These are phyloP conservation scores for Aureobasidium sp. DNA, from an alignment of 2,329 filamentous ascomycete genomes.

Conservation along the genomic window DNA sequence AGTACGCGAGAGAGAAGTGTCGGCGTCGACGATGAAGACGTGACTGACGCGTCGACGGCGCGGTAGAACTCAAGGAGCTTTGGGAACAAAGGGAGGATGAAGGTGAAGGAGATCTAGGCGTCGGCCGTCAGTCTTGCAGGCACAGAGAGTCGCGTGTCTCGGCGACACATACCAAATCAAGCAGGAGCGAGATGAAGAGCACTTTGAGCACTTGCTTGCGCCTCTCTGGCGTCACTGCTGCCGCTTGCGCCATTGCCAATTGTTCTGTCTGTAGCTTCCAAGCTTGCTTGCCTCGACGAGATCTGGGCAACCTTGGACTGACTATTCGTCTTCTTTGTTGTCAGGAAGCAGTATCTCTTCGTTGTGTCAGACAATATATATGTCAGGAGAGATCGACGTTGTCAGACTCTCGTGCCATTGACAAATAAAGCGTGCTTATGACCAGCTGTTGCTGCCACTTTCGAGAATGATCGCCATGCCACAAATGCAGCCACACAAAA, in stretches of 20 bases:
- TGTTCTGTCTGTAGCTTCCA: no score
- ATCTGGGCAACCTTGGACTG: no score
- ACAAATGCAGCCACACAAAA: conserved; percentile 9
- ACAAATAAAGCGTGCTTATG: conserved; percentile 11
- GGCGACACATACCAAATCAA: conserved; percentile 59
- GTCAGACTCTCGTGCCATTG: conserved; percentile 2
- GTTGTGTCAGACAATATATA: not conserved
- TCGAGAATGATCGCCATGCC: conserved; percentile 9
- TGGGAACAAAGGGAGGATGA: conserved; percentile 93
- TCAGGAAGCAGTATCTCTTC: not conserved
- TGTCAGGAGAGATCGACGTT: not conserved
- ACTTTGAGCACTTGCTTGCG: conserved; percentile 80
- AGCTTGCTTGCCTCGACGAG: no score
- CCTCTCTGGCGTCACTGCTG: conserved; percentile 20
- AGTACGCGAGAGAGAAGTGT: conserved; percentile 76
- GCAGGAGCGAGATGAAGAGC: conserved; percentile 78
- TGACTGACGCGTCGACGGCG: conserved; percentile 59
- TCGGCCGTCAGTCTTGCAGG: not conserved
- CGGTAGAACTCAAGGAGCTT: conserved; percentile 95
- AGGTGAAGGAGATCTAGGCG: conserved; percentile 86
- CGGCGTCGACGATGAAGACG: conserved; percentile 34
- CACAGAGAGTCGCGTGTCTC: not conserved
- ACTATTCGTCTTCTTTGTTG: no score
- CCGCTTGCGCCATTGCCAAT: conserved; percentile 5
- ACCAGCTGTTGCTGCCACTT: not conserved